Evolutionary conservation across 495 filamentous ascomycete species (phyloP).

Genomic region (Patellaria atrata): DNA sequence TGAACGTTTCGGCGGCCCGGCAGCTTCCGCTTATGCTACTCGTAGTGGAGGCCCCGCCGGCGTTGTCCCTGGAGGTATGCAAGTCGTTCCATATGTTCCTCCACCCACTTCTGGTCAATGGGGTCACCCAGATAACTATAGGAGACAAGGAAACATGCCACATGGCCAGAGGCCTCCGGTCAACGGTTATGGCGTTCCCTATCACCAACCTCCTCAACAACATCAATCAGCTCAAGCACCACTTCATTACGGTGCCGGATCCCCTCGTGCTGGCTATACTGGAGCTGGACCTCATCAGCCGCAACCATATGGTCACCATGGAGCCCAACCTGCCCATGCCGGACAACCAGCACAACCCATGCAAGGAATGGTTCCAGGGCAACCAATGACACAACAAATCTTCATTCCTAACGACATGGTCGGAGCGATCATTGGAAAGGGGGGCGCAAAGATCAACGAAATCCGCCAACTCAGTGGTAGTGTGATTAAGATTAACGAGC

Average conservation of each 20-base stretch:
- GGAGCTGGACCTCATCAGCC: constrained; percentile 71
- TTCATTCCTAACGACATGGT: constrained; percentile 99
- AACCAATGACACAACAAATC: constrained; percentile 92
- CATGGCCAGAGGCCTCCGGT: constrained; percentile 46
- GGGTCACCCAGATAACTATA: constrained; percentile 78
- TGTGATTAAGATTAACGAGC: constrained; percentile 99
- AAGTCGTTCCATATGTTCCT: constrained; percentile 89
- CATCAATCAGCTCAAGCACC: constrained; percentile 46
- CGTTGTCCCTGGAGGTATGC: constrained; percentile 90
- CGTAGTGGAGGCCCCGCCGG: constrained; percentile 86
- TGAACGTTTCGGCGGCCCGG: constrained; percentile 87
- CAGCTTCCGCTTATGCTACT: constrained; percentile 91
- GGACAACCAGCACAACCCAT: constrained; percentile 51
- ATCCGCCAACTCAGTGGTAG: constrained; percentile 92
- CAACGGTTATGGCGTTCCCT: constrained; percentile 34
- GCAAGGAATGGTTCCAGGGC: constrained; percentile 61
- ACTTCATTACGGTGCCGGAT: constrained; percentile 59
- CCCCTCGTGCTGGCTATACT: constrained; percentile 50
- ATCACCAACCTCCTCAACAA: constrained; percentile 53
- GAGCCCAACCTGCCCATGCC: constrained; percentile 33
- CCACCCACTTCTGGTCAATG: constrained; percentile 85
- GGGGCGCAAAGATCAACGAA: constrained; percentile 98
- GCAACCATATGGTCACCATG: constrained; percentile 46
- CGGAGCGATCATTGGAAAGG: constrained; percentile 96
- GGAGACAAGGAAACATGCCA: constrained; percentile 54